Base-by-base conservation (phyloP, 176 grass and related monocot species). In the Themeda triandra region DNA sequence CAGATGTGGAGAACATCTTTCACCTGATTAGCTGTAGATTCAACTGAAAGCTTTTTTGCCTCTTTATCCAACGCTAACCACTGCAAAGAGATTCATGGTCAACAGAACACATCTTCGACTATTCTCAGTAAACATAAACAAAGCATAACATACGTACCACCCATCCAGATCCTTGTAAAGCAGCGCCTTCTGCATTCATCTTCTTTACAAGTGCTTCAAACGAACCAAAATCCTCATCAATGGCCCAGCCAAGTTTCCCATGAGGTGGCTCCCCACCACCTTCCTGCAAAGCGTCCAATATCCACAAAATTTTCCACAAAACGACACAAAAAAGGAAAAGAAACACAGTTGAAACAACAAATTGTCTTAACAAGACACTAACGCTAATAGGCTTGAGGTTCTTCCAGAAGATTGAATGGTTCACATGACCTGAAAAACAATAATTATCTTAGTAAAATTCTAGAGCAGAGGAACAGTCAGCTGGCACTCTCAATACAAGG, bases 121-220 rank as follows among this genome's bases (percentile, higher is more conserved):
- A 18, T 73, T 67, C 41, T 28, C 1, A 11, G 69, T 64, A 54
- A 69, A 84, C 60, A 63, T 59, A 59, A 59, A 82, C 46, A 79
- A 86, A 27, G 62, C 11, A 66, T 56, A 10, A 29, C 58, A 31
- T 85, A 85, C 93, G 69, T 59, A 99, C 96, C 93, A 99, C 96
- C 96, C 96, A 99, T 94, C 96, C 96, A 86, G 96, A 99, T 84
- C 96, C 96, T 88, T 99, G 96, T 83, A 99, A 81, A 88, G 90
- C 96, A 82, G 93, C 93, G 85, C 96, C 96, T 75, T 96, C 91
- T 64, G 91, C 86, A 75, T 94, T 99, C 66, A 99, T 96, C 89
- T 99, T 99, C 92, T 96, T 91, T 56, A 99, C 51, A 87, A 99
- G 83, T 23, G 79, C 79, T 15, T 96, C 91, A 83, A 94, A 77